Evolutionary conservation across 345 rosid species (phyloP).

Genomic region (Eucalyptus regnans): DNA sequence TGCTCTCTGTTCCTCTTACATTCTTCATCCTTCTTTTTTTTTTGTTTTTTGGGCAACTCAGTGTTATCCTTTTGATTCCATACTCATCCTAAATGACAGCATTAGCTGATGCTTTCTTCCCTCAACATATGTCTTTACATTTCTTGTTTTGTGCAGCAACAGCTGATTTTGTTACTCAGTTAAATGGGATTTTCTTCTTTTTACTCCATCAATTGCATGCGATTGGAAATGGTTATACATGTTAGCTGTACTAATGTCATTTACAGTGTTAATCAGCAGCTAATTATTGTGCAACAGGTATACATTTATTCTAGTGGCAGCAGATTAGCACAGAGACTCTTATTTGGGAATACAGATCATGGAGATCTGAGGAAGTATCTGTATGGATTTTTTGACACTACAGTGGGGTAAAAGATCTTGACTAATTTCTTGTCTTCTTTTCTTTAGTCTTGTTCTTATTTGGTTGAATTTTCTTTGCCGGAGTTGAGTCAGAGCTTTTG

Average conservation of each 20-base stretch:
- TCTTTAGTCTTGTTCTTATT: background rate
- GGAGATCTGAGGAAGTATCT: constrained; percentile 84
- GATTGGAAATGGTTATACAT: background rate
- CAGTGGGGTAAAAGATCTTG: constrained; percentile 49
- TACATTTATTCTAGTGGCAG: constrained; percentile 97
- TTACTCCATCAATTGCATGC: background rate
- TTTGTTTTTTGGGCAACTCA: background rate
- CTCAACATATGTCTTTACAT: background rate
- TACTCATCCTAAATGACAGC: background rate
- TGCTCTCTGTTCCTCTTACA: background rate
- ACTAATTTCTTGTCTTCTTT: background rate
- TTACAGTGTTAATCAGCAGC: background rate
- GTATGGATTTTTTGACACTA: constrained; percentile 74
- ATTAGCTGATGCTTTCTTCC: background rate
- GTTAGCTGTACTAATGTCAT: background rate
- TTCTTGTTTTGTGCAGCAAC: background rate
- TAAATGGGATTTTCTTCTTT: background rate
- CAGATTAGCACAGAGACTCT: constrained; percentile 84
- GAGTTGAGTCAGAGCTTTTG: background rate
- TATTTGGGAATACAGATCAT: constrained; percentile 66
- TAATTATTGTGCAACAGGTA: constrained; percentile 29
- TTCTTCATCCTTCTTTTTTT: background rate
- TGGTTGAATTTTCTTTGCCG: background rate
- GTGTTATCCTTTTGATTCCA: background rate
- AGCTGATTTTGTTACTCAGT: background rate